Evolutionary conservation across 352 stramenopile species (phyloP).

Genomic region (Pilasporangium apinafurcum): DNA sequence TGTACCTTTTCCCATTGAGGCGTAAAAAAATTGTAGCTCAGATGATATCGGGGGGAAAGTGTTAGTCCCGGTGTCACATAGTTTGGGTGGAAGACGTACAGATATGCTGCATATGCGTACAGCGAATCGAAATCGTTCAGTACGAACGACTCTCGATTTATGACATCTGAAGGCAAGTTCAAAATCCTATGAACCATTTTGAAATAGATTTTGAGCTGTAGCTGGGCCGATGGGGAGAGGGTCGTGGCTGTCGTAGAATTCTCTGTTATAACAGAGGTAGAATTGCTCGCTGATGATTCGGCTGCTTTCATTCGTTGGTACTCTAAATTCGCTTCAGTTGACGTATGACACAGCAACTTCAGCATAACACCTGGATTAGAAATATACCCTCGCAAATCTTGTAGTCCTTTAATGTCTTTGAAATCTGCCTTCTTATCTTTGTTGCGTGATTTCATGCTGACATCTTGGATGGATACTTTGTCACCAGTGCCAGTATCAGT

Average conservation of each 20-base stretch:
- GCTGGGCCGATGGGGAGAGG: slow-evolving; percentile 38
- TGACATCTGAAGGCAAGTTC: slow-evolving; percentile 52
- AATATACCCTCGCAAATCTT: slow-evolving; percentile 49
- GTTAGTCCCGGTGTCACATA: slow-evolving; percentile 36
- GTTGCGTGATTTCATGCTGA: slow-evolving; percentile 9
- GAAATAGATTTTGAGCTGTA: slow-evolving; percentile 71
- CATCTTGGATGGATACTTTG: background rate
- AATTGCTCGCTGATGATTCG: slow-evolving; percentile 17
- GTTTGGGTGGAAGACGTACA: slow-evolving; percentile 64
- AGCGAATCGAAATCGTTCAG: slow-evolving; percentile 72
- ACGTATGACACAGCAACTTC: slow-evolving; percentile 66
- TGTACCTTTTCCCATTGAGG: slow-evolving; percentile 72
- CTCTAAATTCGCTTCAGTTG: slow-evolving; percentile 34
- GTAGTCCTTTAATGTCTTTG: slow-evolving; percentile 58
- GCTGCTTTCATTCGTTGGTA: slow-evolving; percentile 43
- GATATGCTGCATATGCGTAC: slow-evolving; percentile 54
- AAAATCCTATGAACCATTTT: slow-evolving; percentile 45
- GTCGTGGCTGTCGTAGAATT: slow-evolving; percentile 49
- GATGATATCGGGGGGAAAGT: slow-evolving; percentile 40
- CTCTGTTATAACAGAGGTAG: slow-evolving; percentile 21
- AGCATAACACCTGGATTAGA: slow-evolving; percentile 58
- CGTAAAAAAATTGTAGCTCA: slow-evolving; percentile 45
- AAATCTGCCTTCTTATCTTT: slow-evolving; percentile 69
- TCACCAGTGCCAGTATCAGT: background rate
- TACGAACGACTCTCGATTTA: slow-evolving; percentile 60